A percentile compares a stretch with the other conserved stretches of the same genome.
phyloP scores from a whole-genome alignment of 2,329 filamentous ascomycete genomes.

The Fusarium heterosporum region DNA sequence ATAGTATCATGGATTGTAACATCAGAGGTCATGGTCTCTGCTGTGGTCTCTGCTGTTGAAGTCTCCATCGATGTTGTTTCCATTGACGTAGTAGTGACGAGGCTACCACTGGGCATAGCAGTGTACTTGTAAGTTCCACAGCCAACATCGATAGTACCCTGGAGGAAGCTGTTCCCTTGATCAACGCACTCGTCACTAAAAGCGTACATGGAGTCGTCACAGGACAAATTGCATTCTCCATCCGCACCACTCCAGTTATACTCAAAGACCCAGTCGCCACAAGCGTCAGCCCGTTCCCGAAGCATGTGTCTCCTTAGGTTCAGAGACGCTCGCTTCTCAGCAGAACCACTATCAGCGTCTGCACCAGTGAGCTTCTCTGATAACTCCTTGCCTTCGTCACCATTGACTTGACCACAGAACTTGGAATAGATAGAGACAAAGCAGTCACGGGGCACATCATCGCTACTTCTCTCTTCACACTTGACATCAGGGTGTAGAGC shows the following conservation, averaged over 20 bases:
- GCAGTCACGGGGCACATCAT: conserved; percentile 1
- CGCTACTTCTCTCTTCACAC: neutral
- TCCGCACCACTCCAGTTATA: conserved; percentile 4
- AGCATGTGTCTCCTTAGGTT: neutral
- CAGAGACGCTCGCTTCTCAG: neutral
- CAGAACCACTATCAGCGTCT: neutral
- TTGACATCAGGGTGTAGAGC: conserved; percentile 6
- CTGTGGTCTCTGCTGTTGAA: too few relatives aligned
- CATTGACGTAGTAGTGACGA: too few relatives aligned
- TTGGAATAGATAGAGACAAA: conserved; percentile 8
- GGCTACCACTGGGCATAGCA: neutral
- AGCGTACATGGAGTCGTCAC: conserved; percentile 2
- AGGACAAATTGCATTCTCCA: neutral
- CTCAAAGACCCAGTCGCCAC: conserved; percentile 2
- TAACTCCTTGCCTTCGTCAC: neutral
- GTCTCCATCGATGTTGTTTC: too few relatives aligned
- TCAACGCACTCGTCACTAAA: conserved; percentile 10
- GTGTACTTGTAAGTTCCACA: conserved; percentile 10
- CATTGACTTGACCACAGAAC: neutral
- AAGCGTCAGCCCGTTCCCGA: conserved; percentile 2
- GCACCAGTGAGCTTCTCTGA: conserved; percentile 1
- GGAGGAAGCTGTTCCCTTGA: conserved; percentile 2
- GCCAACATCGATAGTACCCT: conserved; percentile 7
- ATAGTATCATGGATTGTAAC: too few relatives aligned
- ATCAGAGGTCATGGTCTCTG: too few relatives aligned